Evolutionary conservation across 257 asterid species (phyloP), one percentile per base, ranked within the genome.

Genomic region (Avicennia marina): DNA sequence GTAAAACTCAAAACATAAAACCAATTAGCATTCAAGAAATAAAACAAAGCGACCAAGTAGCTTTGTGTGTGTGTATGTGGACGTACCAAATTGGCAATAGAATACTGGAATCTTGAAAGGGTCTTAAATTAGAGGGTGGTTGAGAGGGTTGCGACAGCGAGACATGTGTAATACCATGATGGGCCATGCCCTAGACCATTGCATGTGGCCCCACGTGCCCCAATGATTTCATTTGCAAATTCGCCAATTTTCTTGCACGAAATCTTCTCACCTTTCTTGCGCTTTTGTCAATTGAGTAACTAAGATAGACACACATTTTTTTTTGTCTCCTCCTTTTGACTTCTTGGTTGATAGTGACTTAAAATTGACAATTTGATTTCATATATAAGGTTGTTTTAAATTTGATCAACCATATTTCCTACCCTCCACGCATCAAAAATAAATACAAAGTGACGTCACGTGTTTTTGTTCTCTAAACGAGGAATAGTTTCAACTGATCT

Each of bases 361-460:
- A 3, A 7, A n/a, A 8, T 53, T 13, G 12, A 18, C 11, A 19
- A 2, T 19, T 21, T 16, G 12, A 9, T 20, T 25, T 7, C 17
- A 7, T 17, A 36, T n/a, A 53, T 20, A 56, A 44, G 61, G 62
- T 67, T 42, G 84, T 67, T 70, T 63, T 62, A 40, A 58, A 63
- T 70, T 69, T 70, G 87, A 76, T 75, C 75, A 83, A 77, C 87
- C 45, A 68, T 64, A 67, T 57, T 60, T 70, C 80, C 86, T 60
- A 71, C 75, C 64, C 49, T 26, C 60, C 76, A 22, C 43, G 38
- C 4, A 49, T 34, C 52, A 32, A n/a, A 4, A 12, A 42, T 10
- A 16, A 2, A 7, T 29, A 29, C 34, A 29, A 4, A 4, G n/a
- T n/a, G n/a, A n/a, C n/a, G n/a, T n/a, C n/a, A n/a, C n/a, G n/a